These are phyloP conservation scores for Ilex paraguariensis DNA, from an alignment of 305 asterid species.

Conservation along the genomic window DNA sequence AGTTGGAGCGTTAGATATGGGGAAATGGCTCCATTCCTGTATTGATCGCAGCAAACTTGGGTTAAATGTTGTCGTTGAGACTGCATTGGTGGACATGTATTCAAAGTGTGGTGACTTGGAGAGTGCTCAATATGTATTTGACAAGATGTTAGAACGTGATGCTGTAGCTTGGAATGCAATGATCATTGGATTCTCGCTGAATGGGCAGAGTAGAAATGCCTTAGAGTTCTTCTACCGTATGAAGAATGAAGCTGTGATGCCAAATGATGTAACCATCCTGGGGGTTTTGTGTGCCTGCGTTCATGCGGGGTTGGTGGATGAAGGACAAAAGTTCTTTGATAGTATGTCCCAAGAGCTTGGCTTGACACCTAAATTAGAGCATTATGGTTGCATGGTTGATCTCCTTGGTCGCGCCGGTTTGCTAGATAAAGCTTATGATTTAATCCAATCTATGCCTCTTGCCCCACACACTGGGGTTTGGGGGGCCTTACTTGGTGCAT, in stretches of 20 bases:
- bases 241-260: constrained; percentile 16
- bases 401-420: constrained; percentile 27
- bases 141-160: constrained; percentile 16
- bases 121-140: constrained; percentile 15
- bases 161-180: constrained; percentile 22
- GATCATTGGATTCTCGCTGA: constrained; percentile 24
- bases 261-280: constrained; percentile 20
- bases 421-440: constrained; percentile 17
- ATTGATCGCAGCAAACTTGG: not conserved
- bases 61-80: not conserved
- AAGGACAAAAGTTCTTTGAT: constrained; percentile 15
- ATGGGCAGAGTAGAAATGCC: constrained; percentile 17
- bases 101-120: constrained; percentile 17
- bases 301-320: not conserved
- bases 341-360: constrained; percentile 13
- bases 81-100: constrained; percentile 18
- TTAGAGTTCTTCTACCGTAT: constrained; percentile 17
- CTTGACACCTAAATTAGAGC: constrained; percentile 22
- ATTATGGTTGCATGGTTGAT: constrained; percentile 24
- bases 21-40: not conserved
- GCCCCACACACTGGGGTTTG: constrained; percentile 19
- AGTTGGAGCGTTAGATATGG: not conserved
- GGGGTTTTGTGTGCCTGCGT: constrained; percentile 22
- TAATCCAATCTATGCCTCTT: constrained; percentile 21
- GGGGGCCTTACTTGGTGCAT: constrained; percentile 23